phyloP scores from a whole-genome alignment of 1,284 basidiomycete species.

The Pseudozyma thailandica region DNA sequence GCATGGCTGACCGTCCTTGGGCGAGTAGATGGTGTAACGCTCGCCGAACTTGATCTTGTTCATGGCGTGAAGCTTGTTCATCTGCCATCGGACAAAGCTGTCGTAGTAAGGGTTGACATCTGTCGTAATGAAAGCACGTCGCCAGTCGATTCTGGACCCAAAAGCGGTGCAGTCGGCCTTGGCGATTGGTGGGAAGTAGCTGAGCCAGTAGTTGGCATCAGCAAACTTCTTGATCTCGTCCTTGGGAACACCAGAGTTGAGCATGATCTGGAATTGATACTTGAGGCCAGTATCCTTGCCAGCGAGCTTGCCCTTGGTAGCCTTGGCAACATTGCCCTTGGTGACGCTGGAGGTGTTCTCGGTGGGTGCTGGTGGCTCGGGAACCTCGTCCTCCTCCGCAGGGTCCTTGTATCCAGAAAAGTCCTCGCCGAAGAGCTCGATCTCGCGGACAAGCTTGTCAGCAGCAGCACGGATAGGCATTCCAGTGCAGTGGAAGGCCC shows the following conservation, averaged over 20 bases:
- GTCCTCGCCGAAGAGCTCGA: slow-evolving; percentile 92
- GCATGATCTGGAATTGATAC: slow-evolving; percentile 99
- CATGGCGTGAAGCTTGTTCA: slow-evolving; percentile 84
- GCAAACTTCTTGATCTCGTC: slow-evolving; percentile 95
- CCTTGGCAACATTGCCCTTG: slow-evolving; percentile 73
- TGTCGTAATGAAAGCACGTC: slow-evolving; percentile 92
- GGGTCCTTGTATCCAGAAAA: slow-evolving; percentile 78
- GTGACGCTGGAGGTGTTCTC: slow-evolving; percentile 53
- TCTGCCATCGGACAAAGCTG: slow-evolving; percentile 96
- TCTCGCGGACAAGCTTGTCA: slow-evolving; percentile 97
- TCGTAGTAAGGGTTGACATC: slow-evolving; percentile 98
- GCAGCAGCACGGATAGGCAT: slow-evolving; percentile 99
- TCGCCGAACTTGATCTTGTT: slow-evolving; percentile 82
- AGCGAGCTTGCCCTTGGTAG: slow-evolving; percentile 93
- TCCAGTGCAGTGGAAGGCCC: slow-evolving; percentile 93
- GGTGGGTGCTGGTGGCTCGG: slow-evolving; percentile 40
- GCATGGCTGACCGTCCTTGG: slow-evolving; percentile 99
- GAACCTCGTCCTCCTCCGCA: slow-evolving; percentile 70
- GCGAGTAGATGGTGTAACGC: slow-evolving; percentile 97
- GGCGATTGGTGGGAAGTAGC: slow-evolving; percentile 94
- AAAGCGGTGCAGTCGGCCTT: slow-evolving; percentile 85
- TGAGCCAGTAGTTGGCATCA: slow-evolving; percentile 90
- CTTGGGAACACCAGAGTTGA: slow-evolving; percentile 81
- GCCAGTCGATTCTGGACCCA: slow-evolving; percentile 97
- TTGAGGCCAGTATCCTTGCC: slow-evolving; percentile 92